Conservation (phyloP, 805 yeast species). For the Cephaloascus fragrans region DNA sequence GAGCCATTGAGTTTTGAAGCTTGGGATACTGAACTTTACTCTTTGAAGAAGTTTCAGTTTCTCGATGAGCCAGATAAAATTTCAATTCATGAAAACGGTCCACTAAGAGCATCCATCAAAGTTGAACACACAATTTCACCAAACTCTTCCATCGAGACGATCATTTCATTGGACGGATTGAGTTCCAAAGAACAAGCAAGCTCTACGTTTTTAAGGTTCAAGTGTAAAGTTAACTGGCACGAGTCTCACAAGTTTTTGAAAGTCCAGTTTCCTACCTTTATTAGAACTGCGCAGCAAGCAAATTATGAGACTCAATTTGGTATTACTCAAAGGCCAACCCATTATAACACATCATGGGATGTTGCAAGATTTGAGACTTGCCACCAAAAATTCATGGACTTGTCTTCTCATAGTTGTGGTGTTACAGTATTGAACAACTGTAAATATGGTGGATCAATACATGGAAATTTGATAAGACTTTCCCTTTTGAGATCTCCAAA, state of each 20-base stretch:
- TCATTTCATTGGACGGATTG: conserved; percentile 59
- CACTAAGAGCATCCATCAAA: conserved; percentile 52
- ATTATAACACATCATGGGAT: conserved; percentile 93
- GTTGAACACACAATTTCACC: conserved; percentile 53
- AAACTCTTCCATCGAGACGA: conserved; percentile 50
- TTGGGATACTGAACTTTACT: conserved; percentile 94
- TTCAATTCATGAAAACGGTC: conserved; percentile 35
- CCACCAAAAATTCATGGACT: conserved; percentile 88
- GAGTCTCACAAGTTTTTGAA: conserved; percentile 83
- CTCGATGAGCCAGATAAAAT: conserved; percentile 30
- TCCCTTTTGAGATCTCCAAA: conserved; percentile 86
- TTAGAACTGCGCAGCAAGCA: conserved; percentile 60
- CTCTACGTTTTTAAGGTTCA: conserved; percentile 26
- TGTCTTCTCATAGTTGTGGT: conserved; percentile 80
- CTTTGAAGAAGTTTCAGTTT: conserved; percentile 61
- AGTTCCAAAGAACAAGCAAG: conserved; percentile 41
- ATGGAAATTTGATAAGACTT: conserved; percentile 85
- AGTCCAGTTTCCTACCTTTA: conserved; percentile 89
- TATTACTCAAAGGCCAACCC: conserved; percentile 84
- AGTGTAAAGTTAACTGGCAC: conserved; percentile 65
- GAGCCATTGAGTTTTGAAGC: conserved; percentile 90
- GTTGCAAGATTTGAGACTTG: conserved; percentile 94
- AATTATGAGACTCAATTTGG: conserved; percentile 94
- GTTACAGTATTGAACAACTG: conserved; percentile 75
- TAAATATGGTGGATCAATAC: conserved; percentile 88